Evolutionary conservation across 2,329 filamentous ascomycete species (phyloP), one percentile per base, ranked within the genome.

Genomic region (Sclerotinia minor): DNA sequence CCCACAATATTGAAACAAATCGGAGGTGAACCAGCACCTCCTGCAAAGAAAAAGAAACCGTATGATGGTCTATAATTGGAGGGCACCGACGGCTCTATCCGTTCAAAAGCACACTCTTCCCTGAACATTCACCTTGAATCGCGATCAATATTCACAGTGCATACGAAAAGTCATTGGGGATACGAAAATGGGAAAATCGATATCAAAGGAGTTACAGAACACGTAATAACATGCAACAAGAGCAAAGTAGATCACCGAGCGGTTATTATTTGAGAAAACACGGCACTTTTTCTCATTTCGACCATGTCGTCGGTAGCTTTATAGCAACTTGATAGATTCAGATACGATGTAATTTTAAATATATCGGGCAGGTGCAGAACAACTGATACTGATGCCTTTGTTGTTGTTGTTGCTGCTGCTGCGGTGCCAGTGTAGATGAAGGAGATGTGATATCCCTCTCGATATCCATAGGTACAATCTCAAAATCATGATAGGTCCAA

Each of bases 161-260:
- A 24, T 24, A 65, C 57, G 38, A 45, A 57, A 24, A 11, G 47
- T 19, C 3, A 11, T 32, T 6, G 35, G 35, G 8, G 29, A 57
- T 65, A 55, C 64, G 29, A 58, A 41, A 29, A 41, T 17, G 21
- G 15, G 44, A 24, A 50, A 44, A 35, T 38, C 35, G 11, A 41
- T 13, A 15, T 50, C 59, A 52, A 60, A 32, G 45, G 49, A 44
- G 54, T 24, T 19, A 60, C 54, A 52, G 44, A 49, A 59, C 45
- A 66, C 54, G 64, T 52, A 66, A 52, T 24, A 57, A 65, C 63
- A 66, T 41, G 54, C 52, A 65, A 60, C 6, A 32, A 60, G n/a
- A 54, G 29, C 19, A 21, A 44, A 29, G 49, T 41, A 13, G 29
- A 17, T 38, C 52, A 24, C 45, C 29, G 45, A 66, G 54, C 45